phyloP scores from a whole-genome alignment of 208 protist genomes.

The Crithidia mellificae region DNA sequence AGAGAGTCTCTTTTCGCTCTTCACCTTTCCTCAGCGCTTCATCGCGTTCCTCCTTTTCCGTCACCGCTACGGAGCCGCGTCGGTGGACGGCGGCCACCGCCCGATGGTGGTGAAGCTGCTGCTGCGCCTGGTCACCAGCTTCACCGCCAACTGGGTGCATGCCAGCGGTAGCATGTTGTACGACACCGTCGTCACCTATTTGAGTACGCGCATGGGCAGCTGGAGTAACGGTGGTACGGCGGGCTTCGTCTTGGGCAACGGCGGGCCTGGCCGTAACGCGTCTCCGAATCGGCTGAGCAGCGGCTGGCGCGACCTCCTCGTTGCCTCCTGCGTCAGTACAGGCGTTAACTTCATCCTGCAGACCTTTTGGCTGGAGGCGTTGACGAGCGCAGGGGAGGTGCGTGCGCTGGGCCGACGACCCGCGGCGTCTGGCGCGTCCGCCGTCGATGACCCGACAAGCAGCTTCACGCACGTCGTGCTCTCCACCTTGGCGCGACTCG shows the following conservation, averaged over 20 bases:
- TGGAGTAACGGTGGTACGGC: slow-evolving; percentile 10
- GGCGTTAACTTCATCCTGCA: slow-evolving; percentile 25
- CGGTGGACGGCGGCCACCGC: background rate
- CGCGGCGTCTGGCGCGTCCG: background rate
- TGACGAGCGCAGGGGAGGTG: slow-evolving; percentile 29
- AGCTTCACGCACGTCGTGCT: slow-evolving; percentile 17
- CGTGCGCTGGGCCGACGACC: slow-evolving; percentile 4
- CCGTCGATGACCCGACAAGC: background rate
- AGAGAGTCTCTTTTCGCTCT: slow-evolving; percentile 16
- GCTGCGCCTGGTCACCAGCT: slow-evolving; percentile 27
- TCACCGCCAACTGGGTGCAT: slow-evolving; percentile 34
- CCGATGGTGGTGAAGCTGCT: slow-evolving; percentile 11
- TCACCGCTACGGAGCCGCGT: slow-evolving; percentile 10
- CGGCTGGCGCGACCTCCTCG: slow-evolving; percentile 31
- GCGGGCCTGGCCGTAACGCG: background rate
- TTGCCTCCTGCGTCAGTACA: slow-evolving; percentile 30
- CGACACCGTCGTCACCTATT: slow-evolving; percentile 32
- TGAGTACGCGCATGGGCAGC: slow-evolving; percentile 26
- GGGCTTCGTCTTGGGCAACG: slow-evolving; percentile 10
- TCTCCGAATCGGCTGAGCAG: slow-evolving; percentile 9
- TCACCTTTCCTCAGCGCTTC: slow-evolving; percentile 25
- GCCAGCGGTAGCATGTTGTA: slow-evolving; percentile 33
- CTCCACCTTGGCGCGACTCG: slow-evolving; percentile 15
- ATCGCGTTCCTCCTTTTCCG: slow-evolving; percentile 25
- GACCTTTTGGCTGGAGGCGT: slow-evolving; percentile 23